Conservation (phyloP, 176 grass and related monocot species). For the Miscanthus lutarioriparius region DNA sequence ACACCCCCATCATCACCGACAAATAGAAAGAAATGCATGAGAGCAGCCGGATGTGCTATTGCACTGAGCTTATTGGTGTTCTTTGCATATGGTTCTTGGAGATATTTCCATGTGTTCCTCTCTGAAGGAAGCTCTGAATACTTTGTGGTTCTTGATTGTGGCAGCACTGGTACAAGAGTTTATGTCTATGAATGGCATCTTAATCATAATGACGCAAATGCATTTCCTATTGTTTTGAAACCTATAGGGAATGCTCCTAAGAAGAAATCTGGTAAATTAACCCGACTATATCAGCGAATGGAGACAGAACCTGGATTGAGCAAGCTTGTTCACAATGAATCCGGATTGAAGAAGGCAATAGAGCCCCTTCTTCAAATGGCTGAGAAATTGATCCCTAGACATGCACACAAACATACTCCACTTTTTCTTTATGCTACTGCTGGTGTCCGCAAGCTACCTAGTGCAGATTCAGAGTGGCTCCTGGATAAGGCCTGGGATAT, state of each 20-base stretch:
- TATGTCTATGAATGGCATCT: constrained; percentile 90
- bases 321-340: constrained; percentile 85
- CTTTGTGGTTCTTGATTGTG: constrained; percentile 98
- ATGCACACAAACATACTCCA: constrained; percentile 73
- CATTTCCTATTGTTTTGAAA: constrained; percentile 77
- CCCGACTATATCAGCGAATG: constrained; percentile 89
- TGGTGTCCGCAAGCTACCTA: constrained; percentile 86
- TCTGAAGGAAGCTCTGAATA: constrained; percentile 78
- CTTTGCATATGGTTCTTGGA: constrained; percentile 62
- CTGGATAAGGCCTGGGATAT: constrained; percentile 88
- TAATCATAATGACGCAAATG: constrained; percentile 60
- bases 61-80: constrained; percentile 50
- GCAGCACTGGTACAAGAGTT: constrained; percentile 92
- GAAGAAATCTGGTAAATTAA: constrained; percentile 63
- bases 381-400: constrained; percentile 77
- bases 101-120: constrained; percentile 68
- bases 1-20: constrained; percentile 75
- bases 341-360: constrained; percentile 74
- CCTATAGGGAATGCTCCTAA: constrained; percentile 70
- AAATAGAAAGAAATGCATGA: constrained; percentile 74
- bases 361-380: constrained; percentile 92
- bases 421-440: constrained; percentile 95
- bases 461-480: constrained; percentile 89
- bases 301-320: constrained; percentile 97
- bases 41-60: constrained; percentile 48